These are phyloP conservation scores for Phlebopus sp. DNA, from an alignment of 1,284 basidiomycete species.

Conservation along the genomic window DNA sequence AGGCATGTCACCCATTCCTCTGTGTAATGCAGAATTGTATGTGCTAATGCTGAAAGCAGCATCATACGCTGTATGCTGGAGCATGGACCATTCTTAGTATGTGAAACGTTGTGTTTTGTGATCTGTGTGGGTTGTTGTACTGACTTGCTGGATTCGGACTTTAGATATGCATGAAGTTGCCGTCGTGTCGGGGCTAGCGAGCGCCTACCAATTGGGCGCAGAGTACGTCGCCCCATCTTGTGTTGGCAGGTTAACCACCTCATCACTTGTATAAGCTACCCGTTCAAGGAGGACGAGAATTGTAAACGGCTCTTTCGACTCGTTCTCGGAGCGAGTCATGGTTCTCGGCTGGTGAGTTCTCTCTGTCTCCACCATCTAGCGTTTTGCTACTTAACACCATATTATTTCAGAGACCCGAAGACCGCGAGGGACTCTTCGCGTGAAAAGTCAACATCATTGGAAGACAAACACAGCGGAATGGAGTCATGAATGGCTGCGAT, in stretches of 20 bases:
- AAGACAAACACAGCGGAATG: no score
- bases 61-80: no score
- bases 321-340: constrained; percentile 38
- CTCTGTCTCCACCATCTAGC: background rate
- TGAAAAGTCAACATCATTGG: no score
- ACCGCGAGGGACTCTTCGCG: constrained; percentile 31
- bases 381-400: background rate
- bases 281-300: constrained; percentile 41
- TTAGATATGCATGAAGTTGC: constrained; percentile 62
- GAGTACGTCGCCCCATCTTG: constrained; percentile 26
- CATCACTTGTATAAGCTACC: constrained; percentile 30
- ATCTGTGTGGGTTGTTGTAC: no score
- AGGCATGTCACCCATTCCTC: constrained; percentile 29
- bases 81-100: no score
- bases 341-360: constrained; percentile 33
- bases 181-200: constrained; percentile 57
- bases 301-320: constrained; percentile 47
- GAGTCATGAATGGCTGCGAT: no score
- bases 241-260: background rate
- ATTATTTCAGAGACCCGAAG: constrained; percentile 14
- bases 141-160: constrained; percentile 23
- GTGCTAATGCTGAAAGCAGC: no score
- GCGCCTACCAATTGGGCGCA: constrained; percentile 57
- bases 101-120: no score
- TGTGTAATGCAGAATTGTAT: no score